Evolutionary conservation across 176 grass and related monocot genomes (phyloP).

Genomic region (Poa annua): DNA sequence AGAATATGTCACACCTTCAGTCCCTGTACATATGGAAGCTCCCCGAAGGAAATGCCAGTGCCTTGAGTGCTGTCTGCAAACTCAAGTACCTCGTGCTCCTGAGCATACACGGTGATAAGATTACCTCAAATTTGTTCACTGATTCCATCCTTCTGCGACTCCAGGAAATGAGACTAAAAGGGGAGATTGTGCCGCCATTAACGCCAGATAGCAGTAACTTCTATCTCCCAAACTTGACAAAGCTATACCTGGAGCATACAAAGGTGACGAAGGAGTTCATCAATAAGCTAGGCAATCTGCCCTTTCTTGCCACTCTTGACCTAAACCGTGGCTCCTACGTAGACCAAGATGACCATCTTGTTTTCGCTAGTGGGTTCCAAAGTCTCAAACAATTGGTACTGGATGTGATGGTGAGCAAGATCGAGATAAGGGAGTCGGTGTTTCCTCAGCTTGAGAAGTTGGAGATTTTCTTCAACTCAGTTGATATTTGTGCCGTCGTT

Average conservation of each 20-base stretch:
- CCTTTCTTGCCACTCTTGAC: conserved; percentile 20
- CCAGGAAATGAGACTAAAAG: conserved; percentile 4
- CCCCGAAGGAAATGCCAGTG: neutral
- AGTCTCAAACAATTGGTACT: neutral
- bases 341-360: neutral
- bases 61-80: neutral
- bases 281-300: neutral
- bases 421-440: neutral
- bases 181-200: neutral
- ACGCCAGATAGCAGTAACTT: neutral
- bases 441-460: neutral
- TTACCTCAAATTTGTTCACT: conserved; percentile 25
- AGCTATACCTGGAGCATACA: conserved; percentile 15
- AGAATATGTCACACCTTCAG: conserved; percentile 21
- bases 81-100: conserved; percentile 25
- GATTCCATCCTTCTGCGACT: neutral
- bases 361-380: neutral
- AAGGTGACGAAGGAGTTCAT: conserved; percentile 32
- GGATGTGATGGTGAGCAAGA: neutral
- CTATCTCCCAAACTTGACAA: conserved; percentile 37
- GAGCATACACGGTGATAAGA: neutral
- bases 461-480: neutral
- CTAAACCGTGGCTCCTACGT: conserved; percentile 14
- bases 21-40: neutral
- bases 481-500: neutral